Conservation (phyloP, 2,329 filamentous ascomycete species). For the Helotiales sp. region DNA sequence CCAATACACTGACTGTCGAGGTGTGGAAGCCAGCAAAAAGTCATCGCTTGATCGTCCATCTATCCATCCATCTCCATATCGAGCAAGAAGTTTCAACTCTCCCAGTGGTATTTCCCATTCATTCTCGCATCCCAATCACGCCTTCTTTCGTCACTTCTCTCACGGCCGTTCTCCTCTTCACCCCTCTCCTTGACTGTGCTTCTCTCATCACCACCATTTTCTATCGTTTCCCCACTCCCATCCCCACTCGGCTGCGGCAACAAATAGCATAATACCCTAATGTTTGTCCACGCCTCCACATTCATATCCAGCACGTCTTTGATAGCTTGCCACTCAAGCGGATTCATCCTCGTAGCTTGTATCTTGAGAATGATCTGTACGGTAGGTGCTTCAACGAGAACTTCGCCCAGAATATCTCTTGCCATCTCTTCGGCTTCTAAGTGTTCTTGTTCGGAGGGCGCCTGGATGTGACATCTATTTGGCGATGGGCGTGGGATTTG, state of each 20-base stretch:
- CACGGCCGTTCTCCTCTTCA: not conserved
- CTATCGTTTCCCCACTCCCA: too few species aligned
- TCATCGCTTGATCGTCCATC: not conserved
- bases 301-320: not conserved
- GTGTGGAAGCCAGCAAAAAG: not conserved
- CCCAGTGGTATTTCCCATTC: not conserved
- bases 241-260: not conserved
- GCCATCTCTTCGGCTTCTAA: conserved; percentile 1
- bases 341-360: conserved; percentile 5
- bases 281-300: not conserved
- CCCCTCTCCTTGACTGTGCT: not conserved
- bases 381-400: not conserved
- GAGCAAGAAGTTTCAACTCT: not conserved
- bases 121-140: not conserved
- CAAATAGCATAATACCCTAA: conserved; percentile 1
- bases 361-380: conserved; percentile 1
- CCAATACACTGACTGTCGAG: too few species aligned
- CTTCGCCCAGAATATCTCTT: not conserved
- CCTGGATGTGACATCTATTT: not conserved
- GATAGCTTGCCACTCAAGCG: not conserved
- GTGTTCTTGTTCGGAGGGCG: not conserved
- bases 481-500: not conserved
- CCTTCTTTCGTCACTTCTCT: not conserved
- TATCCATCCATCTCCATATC: not conserved
- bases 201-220: not conserved